Evolutionary conservation across 768 basidiomycete species (phyloP).

Genomic region (Tylopilus plumbeoviolaceoides): DNA sequence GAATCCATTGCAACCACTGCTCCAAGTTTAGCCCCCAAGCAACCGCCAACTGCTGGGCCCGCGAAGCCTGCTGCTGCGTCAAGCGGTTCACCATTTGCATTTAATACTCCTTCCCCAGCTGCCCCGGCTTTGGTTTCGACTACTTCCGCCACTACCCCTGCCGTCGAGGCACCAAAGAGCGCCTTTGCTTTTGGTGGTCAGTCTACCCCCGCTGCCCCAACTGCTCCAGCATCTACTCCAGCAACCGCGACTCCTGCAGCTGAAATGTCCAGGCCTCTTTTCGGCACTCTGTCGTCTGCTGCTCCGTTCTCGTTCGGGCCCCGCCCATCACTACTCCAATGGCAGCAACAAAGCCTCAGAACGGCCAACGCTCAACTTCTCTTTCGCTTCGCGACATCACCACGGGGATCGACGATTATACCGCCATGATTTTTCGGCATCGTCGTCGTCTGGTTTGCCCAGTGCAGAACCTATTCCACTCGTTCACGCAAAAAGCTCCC

Average conservation of each 20-base stretch:
- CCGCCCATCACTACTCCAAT: slow-evolving; percentile 29
- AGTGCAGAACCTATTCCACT: too few relatives aligned
- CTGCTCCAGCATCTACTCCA: slow-evolving; percentile 7
- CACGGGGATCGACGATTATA: too few relatives aligned
- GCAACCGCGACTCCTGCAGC: slow-evolving; percentile 14
- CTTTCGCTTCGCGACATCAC: slow-evolving; percentile 43
- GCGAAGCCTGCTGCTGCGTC: slow-evolving; percentile 7
- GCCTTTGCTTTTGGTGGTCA: slow-evolving; percentile 35
- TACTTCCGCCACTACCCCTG: slow-evolving; percentile 10
- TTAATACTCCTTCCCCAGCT: slow-evolving; percentile 22
- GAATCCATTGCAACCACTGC: slow-evolving; percentile 15
- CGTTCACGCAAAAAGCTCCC: too few relatives aligned
- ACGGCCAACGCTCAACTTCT: slow-evolving; percentile 44
- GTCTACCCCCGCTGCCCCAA: slow-evolving; percentile 7
- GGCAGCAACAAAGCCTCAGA: slow-evolving; percentile 34
- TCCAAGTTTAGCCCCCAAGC: slow-evolving; percentile 7
- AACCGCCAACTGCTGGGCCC: slow-evolving; percentile 4
- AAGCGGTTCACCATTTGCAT: slow-evolving; percentile 21
- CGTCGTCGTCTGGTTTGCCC: too few relatives aligned
- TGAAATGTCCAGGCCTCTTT: slow-evolving; percentile 42
- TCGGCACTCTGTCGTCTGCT: slow-evolving; percentile 29
- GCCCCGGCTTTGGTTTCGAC: neutral
- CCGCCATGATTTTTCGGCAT: too few relatives aligned
- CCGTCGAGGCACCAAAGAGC: slow-evolving; percentile 30
- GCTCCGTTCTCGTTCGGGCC: slow-evolving; percentile 45